These are phyloP conservation scores for Coemansia sp. DNA, from an alignment of 192 early-diverging fungal genomes.

Conservation along the genomic window DNA sequence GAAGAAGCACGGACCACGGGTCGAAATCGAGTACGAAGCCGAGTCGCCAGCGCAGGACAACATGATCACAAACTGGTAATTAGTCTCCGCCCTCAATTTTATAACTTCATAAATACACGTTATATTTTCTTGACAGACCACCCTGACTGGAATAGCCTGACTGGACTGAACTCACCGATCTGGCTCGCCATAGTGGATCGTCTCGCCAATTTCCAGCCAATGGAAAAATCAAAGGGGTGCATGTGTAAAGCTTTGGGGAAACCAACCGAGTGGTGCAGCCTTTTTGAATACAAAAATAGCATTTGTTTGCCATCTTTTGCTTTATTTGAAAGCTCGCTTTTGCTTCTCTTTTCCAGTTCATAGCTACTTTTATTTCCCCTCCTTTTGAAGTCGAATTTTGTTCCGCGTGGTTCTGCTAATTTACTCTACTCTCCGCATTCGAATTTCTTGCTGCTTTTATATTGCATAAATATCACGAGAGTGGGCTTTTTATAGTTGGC, in stretches of 20 bases:
- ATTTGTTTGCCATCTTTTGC: background rate
- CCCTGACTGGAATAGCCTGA: background rate
- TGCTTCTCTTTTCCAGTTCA: background rate
- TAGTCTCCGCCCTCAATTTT: background rate
- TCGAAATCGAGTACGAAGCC: slow-evolving; percentile 61
- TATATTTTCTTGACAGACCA: background rate
- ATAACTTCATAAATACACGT: background rate
- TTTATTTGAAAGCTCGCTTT: background rate
- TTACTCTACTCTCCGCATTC: background rate
- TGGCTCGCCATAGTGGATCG: background rate
- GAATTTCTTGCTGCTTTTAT: background rate
- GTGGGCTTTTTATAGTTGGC: background rate
- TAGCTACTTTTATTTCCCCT: background rate
- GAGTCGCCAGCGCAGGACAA: slow-evolving; percentile 31
- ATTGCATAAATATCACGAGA: background rate
- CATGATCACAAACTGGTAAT: slow-evolving; percentile 45
- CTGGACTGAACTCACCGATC: background rate
- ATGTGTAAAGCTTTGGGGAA: background rate
- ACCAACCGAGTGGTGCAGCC: background rate
- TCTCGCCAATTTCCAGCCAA: background rate
- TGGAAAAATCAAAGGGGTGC: background rate
- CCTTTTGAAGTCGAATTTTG: background rate
- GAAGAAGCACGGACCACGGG: slow-evolving; percentile 53
- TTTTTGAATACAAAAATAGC: slow-evolving; percentile 1
- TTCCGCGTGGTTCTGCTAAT: background rate